Conservation (phyloP, 2,329 filamentous ascomycete genomes). For the Aspergillus amoenus region DNA sequence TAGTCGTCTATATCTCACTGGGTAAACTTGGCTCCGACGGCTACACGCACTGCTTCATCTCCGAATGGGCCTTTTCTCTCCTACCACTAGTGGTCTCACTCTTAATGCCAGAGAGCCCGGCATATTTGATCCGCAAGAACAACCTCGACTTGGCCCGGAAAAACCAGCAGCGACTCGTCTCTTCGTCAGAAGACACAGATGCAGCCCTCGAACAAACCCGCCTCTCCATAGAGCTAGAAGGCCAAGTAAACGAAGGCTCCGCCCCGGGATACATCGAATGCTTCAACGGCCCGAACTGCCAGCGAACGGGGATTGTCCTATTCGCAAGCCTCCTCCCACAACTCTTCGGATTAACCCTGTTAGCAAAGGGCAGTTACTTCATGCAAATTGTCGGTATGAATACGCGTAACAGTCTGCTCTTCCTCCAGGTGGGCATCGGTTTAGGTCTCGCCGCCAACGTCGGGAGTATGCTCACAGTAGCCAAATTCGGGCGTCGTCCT, state of each 20-base stretch:
- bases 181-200: conserved; percentile 37
- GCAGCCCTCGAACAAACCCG: conserved; percentile 35
- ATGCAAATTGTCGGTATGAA: conserved; percentile 36
- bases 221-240: conserved; percentile 49
- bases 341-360: conserved; percentile 48
- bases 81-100: conserved; percentile 45
- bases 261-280: conserved; percentile 30
- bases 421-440: conserved; percentile 49
- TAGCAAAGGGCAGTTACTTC: conserved; percentile 46
- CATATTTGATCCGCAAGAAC: conserved; percentile 48
- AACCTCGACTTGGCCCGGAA: conserved; percentile 37
- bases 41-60: conserved; percentile 32
- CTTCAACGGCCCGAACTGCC: conserved; percentile 24
- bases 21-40: conserved; percentile 20
- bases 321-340: conserved; percentile 46
- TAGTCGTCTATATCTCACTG: conserved; percentile 41
- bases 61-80: conserved; percentile 32
- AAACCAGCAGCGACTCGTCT: conserved; percentile 53
- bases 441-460: conserved; percentile 49
- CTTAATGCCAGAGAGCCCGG: conserved; percentile 53
- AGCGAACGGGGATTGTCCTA: conserved; percentile 32
- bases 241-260: conserved; percentile 39
- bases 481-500: conserved; percentile 43
- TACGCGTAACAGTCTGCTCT: conserved; percentile 35
- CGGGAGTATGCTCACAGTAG: conserved; percentile 46